Evolutionary conservation across 306 rosid genomes (phyloP), one percentile per base, ranked within the genome.

Genomic region (Trifolium subterraneum): DNA sequence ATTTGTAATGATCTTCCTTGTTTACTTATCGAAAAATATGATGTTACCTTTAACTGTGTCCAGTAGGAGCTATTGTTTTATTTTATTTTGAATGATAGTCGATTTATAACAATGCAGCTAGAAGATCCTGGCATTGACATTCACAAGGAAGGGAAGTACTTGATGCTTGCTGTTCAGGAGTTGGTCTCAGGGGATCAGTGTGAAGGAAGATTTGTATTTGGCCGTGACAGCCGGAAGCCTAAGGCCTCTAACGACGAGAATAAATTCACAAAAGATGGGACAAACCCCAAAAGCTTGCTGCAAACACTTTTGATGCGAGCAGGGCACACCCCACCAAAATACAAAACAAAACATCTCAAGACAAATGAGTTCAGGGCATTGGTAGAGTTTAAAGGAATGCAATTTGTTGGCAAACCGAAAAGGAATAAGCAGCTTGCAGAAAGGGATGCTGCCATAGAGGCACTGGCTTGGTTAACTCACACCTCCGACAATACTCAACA

Each of bases 341-440:
- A 94, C 89, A 94, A 88, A 84, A 87, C 97, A 38, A 94, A 90
- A 80, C 97, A 94, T 87, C 93, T 94, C 41, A 91, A 94, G 86
- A 90, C 96, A 44, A 91, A 94, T 62, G 98, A 94, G 81, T 94
- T 91, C 64, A 88, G 98, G 81, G 98, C 96, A 7, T 77, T 94
- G 80, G 96, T 94, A 15, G 98, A 94, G 87, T 94, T 91, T 71
- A 91, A 91, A 85, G 96, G 98, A 56, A 94, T 94, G 98, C 97
- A 94, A 68, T 94, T 94, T 72, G 97, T 94, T 42, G 96, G 98
- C 38, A 94, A 94, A 79, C 97, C 97, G 0, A 91, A 84, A 88
- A 86, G 88, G 83, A 94, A 91, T 86, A 94, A 94, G 82, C 97
- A 91, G 80, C 96, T 91, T 54, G 97, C 98, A 1, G 98, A 94